Conservation (phyloP, 2,329 filamentous ascomycete genomes). For the Mycosphaerella sp. region DNA sequence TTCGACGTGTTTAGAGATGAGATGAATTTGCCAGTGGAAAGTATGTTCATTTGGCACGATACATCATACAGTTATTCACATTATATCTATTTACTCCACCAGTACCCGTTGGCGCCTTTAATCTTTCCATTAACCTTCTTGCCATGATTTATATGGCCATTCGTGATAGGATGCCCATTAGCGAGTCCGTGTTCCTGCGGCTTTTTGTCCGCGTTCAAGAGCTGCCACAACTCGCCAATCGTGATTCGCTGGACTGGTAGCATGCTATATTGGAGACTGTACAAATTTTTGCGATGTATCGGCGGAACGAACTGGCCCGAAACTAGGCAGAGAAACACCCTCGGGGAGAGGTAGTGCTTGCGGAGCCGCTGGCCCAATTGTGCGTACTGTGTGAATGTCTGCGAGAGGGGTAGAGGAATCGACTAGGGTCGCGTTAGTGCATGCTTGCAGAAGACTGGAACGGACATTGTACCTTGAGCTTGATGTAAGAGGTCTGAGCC, state of each 20-base stretch:
- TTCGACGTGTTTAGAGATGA: no score
- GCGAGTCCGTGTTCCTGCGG: slow-evolving; percentile 13
- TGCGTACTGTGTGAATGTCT: slow-evolving; percentile 97
- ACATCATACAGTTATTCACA: slow-evolving; percentile 3
- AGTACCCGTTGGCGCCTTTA: slow-evolving; percentile 23
- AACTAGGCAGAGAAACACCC: slow-evolving; percentile 78
- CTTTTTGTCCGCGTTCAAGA: slow-evolving; percentile 24
- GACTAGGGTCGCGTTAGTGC: slow-evolving; percentile 50
- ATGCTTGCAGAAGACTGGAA: neutral
- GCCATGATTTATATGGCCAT: slow-evolving; percentile 9
- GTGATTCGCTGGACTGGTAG: slow-evolving; percentile 74
- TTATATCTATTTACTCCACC: slow-evolving; percentile 28
- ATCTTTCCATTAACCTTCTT: slow-evolving; percentile 14
- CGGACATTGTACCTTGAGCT: slow-evolving; percentile 61
- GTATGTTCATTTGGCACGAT: neutral
- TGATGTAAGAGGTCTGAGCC: slow-evolving; percentile 72
- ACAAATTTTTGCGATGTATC: slow-evolving; percentile 88
- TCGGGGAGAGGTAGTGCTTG: slow-evolving; percentile 88
- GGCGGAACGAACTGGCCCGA: slow-evolving; percentile 83
- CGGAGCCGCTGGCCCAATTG: slow-evolving; percentile 86
- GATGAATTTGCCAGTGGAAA: no score
- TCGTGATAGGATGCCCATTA: slow-evolving; percentile 22
- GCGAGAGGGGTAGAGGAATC: slow-evolving; percentile 79
- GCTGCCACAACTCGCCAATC: slow-evolving; percentile 75
- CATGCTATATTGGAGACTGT: slow-evolving; percentile 98